Evolutionary conservation across 495 filamentous ascomycete species (phyloP), one percentile per base, ranked within the genome.

Genomic region (Xylaria sp.): DNA sequence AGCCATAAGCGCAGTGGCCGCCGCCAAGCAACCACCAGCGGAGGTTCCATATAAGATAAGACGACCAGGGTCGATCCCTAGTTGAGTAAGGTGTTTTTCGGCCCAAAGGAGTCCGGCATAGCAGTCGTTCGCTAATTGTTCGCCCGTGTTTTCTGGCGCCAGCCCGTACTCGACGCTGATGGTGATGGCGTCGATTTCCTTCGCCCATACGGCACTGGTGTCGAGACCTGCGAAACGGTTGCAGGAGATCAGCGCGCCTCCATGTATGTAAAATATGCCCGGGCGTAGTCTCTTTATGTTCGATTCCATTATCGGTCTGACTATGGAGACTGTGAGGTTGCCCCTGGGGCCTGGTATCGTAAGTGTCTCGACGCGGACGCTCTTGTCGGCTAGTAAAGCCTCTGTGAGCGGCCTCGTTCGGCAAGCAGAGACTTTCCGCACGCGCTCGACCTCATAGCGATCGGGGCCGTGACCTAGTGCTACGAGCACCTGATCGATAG

Each of bases 91-190:
- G 61, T 81, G 71, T 24, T 70, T 48, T 24, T 71, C 71, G 61
- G 70, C 69, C 77, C 77, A 79, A 29, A 75, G 70, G 26, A 79
- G 59, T 29, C 69, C 77, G 0, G 77, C 75, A 29, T 79, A 79
- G 33, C 77, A 79, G 67, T 79, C 77, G 61, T 76, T 73, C 14
- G 65, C 73, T 5, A 74, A 77, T 43, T 74, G 71, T 26, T 79
- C 78, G 33, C 73, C 73, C 4, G 70, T 74, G 48, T 69, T 75
- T 52, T 82, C 80, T 11, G 79, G 80, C 52, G 80, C 77, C 67
- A 76, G 75, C 44, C 80, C 77, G 63, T 81, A 81, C 71, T 82
- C 80, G 31, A 82, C 73, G 68, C 77, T 79, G 17, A 79, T 73
- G 58, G 75, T 75, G 68, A 77, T 75, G 67, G 75, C 77, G 29